phyloP scores from a whole-genome alignment of 2,329 filamentous ascomycete genomes.

The Monilinia fructicola region DNA sequence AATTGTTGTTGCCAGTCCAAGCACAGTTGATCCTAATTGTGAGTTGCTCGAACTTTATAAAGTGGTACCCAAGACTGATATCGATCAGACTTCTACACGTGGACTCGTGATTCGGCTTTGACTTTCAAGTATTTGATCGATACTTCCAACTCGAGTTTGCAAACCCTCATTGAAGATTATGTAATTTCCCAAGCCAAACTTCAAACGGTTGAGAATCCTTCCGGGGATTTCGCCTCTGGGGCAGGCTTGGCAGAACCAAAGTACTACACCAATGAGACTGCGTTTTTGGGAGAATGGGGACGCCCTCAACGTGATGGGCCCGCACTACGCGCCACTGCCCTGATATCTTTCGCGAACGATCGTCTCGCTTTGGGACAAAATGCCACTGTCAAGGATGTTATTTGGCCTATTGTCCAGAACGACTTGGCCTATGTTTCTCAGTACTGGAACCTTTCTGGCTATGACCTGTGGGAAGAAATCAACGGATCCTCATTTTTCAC shows the following conservation, averaged over 20 bases:
- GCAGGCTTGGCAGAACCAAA: constrained; percentile 69
- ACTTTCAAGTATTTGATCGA: constrained; percentile 69
- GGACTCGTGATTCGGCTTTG: constrained; percentile 74
- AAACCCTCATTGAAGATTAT: constrained; percentile 61
- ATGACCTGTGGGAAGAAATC: constrained; percentile 83
- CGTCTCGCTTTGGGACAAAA: constrained; percentile 60
- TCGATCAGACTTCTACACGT: constrained; percentile 69
- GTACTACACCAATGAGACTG: constrained; percentile 62
- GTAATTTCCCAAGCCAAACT: constrained; percentile 62
- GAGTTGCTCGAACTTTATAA: constrained; percentile 32
- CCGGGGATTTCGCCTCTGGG: constrained; percentile 43
- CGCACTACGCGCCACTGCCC: constrained; percentile 70
- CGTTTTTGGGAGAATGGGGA: constrained; percentile 58
- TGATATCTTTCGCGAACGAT: constrained; percentile 72
- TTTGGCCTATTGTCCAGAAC: constrained; percentile 73
- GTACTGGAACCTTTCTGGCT: constrained; percentile 65
- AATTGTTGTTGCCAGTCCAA: constrained; percentile 56
- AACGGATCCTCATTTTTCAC: constrained; percentile 79
- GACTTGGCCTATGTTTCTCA: constrained; percentile 72
- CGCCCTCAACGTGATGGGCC: constrained; percentile 79
- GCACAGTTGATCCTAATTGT: constrained; percentile 54
- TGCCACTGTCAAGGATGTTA: constrained; percentile 48
- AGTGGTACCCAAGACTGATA: constrained; percentile 19
- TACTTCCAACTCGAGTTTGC: constrained; percentile 53
- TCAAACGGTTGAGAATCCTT: constrained; percentile 58